Percentiles rank a stretch among this genome's conserved stretches.
Evolutionary conservation across 495 filamentous ascomycete genomes (phyloP).

Genomic region (Aspergillus incahuasiensis): DNA sequence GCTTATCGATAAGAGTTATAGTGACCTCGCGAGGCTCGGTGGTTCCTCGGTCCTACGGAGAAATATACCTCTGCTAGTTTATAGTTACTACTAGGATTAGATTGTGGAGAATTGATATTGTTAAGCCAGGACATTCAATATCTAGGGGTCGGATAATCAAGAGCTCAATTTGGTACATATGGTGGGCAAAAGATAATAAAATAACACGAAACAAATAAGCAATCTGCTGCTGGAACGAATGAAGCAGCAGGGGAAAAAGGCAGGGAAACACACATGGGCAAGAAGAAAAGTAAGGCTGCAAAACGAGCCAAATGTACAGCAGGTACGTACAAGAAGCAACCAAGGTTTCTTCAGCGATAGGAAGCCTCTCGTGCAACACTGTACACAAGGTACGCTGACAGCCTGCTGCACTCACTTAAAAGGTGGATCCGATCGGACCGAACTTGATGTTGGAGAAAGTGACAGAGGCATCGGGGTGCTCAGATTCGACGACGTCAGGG

Average conservation of each 20-base stretch:
- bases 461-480: conserved; percentile 51
- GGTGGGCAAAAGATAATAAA: no score
- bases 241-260: not conserved
- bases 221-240: no score
- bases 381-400: not conserved
- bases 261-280: not conserved
- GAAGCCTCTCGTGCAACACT: not conserved
- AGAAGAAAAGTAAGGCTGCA: not conserved
- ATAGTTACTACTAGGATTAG: no score
- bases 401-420: not conserved
- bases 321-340: not conserved
- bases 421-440: conserved; percentile 60
- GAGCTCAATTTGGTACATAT: no score
- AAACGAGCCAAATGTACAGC: not conserved
- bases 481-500: conserved; percentile 56
- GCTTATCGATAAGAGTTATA: not conserved
- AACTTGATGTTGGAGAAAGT: conserved; percentile 67
- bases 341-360: not conserved
- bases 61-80: no score
- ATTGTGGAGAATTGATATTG: no score
- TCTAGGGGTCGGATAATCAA: no score
- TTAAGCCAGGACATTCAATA: no score
- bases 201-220: no score
- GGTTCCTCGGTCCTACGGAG: not conserved
- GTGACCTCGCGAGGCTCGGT: not conserved